These are phyloP conservation scores for Jatropha multifida DNA, from an alignment of 441 rosid genomes.

Conservation along the genomic window DNA sequence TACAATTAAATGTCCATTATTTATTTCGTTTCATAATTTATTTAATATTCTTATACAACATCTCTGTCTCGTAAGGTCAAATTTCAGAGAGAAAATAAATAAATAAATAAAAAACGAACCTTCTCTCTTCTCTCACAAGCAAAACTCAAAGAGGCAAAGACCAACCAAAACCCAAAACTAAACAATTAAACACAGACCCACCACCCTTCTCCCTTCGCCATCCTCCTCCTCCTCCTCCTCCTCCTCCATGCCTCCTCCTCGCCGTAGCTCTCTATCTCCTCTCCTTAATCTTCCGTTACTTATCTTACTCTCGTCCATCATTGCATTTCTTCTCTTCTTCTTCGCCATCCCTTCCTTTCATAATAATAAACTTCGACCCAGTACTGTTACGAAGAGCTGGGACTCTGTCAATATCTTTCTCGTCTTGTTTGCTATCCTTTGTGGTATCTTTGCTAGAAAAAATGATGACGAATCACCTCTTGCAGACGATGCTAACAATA, in stretches of 20 bases:
- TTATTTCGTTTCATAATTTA: neutral
- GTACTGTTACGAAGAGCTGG: conserved; percentile 58
- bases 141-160: neutral
- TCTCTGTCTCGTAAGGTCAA: conserved; percentile 7
- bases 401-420: conserved; percentile 59
- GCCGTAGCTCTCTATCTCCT: conserved; percentile 43
- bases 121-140: conserved; percentile 16
- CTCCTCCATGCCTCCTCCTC: conserved; percentile 33
- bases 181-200: conserved; percentile 33
- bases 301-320: conserved; percentile 45
- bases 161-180: neutral
- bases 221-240: conserved; percentile 22
- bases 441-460: conserved; percentile 61
- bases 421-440: conserved; percentile 66
- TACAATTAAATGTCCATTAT: neutral
- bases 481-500: conserved; percentile 7
- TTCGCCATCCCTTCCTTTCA: conserved; percentile 42
- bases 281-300: conserved; percentile 45
- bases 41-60: neutral
- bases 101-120: neutral
- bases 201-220: conserved; percentile 41
- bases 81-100: neutral
- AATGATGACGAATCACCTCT: conserved; percentile 45
- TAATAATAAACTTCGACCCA: conserved; percentile 34
- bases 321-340: conserved; percentile 42